Conservation (phyloP, 257 asterid genomes). For the Gardenia jasminoides region DNA sequence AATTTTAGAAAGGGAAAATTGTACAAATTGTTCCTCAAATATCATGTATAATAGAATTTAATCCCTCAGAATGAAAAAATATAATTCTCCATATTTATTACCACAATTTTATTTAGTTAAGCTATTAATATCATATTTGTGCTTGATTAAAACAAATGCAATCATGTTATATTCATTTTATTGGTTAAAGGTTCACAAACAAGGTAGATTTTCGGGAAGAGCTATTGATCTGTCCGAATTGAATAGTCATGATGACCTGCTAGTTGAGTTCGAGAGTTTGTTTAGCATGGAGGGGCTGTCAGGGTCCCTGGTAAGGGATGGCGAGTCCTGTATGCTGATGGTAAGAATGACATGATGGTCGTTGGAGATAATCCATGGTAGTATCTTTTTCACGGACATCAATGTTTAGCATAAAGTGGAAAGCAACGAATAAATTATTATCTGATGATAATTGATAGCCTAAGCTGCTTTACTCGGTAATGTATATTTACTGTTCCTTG, state of each 20-base stretch:
- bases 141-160: too few relatives aligned
- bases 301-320: constrained; percentile 77
- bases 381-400: constrained; percentile 26
- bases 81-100: too few relatives aligned
- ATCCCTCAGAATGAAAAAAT: too few relatives aligned
- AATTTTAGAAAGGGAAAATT: too few relatives aligned
- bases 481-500: background rate
- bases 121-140: too few relatives aligned
- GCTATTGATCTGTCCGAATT: constrained; percentile 84
- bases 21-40: too few relatives aligned
- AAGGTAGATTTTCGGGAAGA: constrained; percentile 92
- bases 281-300: constrained; percentile 88
- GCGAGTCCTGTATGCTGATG: constrained; percentile 86
- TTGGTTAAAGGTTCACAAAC: constrained; percentile 82
- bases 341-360: constrained; percentile 96
- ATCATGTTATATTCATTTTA: constrained; percentile 7
- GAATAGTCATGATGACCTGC: constrained; percentile 60
- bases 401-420: background rate
- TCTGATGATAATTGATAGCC: background rate
- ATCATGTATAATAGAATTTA: too few relatives aligned
- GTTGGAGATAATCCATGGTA: constrained; percentile 99
- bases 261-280: constrained; percentile 73
- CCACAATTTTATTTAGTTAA: too few relatives aligned
- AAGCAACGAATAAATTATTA: background rate
- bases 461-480: background rate